Evolutionary conservation across 106 monocot species (phyloP).

Genomic region (Chionographis japonica): DNA sequence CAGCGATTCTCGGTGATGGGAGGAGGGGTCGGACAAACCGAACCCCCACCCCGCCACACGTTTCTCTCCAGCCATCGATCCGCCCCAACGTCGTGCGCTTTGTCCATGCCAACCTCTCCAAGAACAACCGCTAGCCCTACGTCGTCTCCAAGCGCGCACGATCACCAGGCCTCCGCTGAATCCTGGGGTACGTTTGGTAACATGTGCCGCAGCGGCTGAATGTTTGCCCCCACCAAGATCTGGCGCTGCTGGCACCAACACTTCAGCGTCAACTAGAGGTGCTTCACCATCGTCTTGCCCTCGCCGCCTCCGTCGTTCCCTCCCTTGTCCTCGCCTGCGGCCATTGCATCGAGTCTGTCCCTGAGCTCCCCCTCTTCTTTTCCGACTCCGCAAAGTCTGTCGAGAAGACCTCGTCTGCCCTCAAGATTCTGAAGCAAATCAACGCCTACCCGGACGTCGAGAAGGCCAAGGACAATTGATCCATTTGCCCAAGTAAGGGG

Average conservation of each 20-base stretch:
- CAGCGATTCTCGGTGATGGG: too few relatives aligned
- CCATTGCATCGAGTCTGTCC: conserved; percentile 24
- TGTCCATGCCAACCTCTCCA: conserved; percentile 41
- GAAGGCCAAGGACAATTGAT: conserved; percentile 62
- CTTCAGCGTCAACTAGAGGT: conserved; percentile 39
- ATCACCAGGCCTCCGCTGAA: conserved; percentile 84
- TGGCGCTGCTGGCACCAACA: conserved; percentile 74
- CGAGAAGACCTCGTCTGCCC: conserved; percentile 59
- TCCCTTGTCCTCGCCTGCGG: conserved; percentile 64
- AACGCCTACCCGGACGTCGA: conserved; percentile 63
- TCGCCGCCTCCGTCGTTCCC: conserved; percentile 45
- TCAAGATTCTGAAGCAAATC: conserved; percentile 65
- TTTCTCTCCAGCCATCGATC: conserved; percentile 56
- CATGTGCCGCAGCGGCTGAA: conserved; percentile 74
- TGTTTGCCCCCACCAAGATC: conserved; percentile 87
- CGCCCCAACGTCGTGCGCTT: conserved; percentile 59
- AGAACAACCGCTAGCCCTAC: conserved; percentile 66
- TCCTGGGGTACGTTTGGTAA: conserved; percentile 86
- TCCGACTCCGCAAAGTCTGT: conserved; percentile 44
- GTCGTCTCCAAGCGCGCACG: conserved; percentile 60
- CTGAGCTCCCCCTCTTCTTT: conserved; percentile 35
- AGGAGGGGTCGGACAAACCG: too few relatives aligned
- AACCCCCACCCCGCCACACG: conserved; percentile 42
- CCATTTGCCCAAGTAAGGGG: conserved; percentile 69
- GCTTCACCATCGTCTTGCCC: conserved; percentile 34